phyloP scores from a whole-genome alignment of 257 asterid species.

The Nicotiana paniculata region DNA sequence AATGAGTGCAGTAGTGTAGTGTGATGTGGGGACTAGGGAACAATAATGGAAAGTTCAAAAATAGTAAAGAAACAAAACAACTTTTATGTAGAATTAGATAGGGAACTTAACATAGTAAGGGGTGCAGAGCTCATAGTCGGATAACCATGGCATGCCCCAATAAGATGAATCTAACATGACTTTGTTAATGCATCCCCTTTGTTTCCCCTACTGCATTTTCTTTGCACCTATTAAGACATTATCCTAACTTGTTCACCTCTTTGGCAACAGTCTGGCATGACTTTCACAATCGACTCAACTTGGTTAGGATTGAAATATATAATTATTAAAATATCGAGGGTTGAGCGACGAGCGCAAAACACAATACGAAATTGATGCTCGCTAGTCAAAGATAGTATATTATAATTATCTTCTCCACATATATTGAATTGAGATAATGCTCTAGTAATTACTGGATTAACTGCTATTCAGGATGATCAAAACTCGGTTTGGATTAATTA shows the following conservation, averaged over 20 bases:
- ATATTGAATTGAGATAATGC: too few relatives aligned
- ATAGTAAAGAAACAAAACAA: neutral
- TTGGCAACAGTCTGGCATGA: neutral
- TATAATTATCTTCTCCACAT: too few relatives aligned
- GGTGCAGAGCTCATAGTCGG: conserved; percentile 5
- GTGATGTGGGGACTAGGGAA: neutral
- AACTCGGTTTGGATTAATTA: too few relatives aligned
- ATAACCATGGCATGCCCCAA: neutral
- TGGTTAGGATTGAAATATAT: too few relatives aligned
- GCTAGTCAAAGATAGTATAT: too few relatives aligned
- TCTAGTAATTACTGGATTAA: too few relatives aligned
- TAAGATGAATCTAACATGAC: neutral
- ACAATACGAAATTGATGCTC: too few relatives aligned
- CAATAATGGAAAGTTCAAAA: neutral
- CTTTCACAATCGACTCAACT: too few relatives aligned
- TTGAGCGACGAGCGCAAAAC: too few relatives aligned
- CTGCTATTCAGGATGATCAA: too few relatives aligned
- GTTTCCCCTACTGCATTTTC: neutral
- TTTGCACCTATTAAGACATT: neutral
- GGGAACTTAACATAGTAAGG: neutral
- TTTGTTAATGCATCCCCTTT: neutral
- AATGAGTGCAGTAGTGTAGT: neutral
- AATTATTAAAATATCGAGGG: too few relatives aligned
- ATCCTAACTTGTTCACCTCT: neutral
- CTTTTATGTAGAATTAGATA: neutral